These are phyloP conservation scores for Dionaea muscipula DNA, from an alignment of 179 eudicot genomes.

Conservation along the genomic window DNA sequence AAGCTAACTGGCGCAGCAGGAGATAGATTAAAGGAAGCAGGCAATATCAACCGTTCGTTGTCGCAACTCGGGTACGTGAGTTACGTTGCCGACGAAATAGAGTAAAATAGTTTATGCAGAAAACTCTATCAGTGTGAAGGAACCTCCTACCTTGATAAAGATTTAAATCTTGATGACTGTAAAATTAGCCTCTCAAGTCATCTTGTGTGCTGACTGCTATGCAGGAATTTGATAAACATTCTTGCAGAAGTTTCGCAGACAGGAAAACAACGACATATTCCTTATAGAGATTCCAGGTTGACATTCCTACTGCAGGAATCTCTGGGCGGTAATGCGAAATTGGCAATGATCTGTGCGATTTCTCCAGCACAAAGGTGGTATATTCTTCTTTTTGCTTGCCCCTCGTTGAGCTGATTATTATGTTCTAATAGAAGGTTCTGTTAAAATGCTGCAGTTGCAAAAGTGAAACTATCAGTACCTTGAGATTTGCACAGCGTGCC, in stretches of 20 bases:
- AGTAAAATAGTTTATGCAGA: no score
- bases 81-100: no score
- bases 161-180: background rate
- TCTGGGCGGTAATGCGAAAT: slow-evolving; percentile 96
- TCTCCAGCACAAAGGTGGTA: slow-evolving; percentile 76
- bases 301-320: slow-evolving; percentile 95
- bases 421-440: background rate
- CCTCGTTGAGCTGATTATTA: background rate
- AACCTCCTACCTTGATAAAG: no score
- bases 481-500: slow-evolving; percentile 96
- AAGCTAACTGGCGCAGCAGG: slow-evolving; percentile 98
- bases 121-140: no score
- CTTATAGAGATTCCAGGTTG: slow-evolving; percentile 90
- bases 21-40: slow-evolving; percentile 95
- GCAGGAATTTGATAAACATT: slow-evolving; percentile 89
- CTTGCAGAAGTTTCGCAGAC: slow-evolving; percentile 95
- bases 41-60: slow-evolving; percentile 83
- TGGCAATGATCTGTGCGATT: slow-evolving; percentile 96
- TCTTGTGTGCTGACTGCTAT: slow-evolving; percentile 15
- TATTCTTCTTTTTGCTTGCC: background rate
- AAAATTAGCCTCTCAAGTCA: background rate
- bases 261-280: slow-evolving; percentile 82
- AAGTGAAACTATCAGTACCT: slow-evolving; percentile 87
- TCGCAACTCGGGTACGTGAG: slow-evolving; percentile 83
- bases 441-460: slow-evolving; percentile 51